Evolutionary conservation across 768 basidiomycete species (phyloP).

Genomic region (Xerocomus brunneocitrinus): DNA sequence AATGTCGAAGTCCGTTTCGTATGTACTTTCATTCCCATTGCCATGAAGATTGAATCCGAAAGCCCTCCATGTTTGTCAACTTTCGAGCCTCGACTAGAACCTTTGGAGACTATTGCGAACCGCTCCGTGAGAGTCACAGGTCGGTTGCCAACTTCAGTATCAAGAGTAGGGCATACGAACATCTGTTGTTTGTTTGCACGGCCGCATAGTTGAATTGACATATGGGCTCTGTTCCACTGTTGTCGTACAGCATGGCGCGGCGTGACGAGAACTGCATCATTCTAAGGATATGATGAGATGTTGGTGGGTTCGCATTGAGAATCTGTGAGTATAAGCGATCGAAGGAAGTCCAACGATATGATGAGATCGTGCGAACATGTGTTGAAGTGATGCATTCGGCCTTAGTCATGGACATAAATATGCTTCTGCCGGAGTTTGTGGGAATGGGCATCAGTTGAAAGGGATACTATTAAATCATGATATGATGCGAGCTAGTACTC

Average conservation of each 20-base stretch:
- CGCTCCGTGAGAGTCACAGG: neutral
- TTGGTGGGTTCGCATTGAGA: conserved; percentile 23
- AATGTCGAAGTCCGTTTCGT: neutral
- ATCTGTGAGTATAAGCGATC: conserved; percentile 14
- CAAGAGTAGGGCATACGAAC: neutral
- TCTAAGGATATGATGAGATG: conserved; percentile 25
- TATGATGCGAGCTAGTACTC: no score
- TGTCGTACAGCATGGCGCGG: conserved; percentile 34
- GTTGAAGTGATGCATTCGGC: no score
- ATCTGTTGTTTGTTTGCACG: neutral
- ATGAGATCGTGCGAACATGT: conserved; percentile 1
- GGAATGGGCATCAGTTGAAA: no score
- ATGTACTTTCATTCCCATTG: neutral
- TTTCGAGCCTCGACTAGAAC: neutral
- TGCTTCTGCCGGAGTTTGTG: no score
- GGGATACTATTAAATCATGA: no score
- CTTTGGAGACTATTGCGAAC: neutral
- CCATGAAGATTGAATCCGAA: neutral
- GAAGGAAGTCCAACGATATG: conserved; percentile 25
- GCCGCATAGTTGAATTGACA: neutral
- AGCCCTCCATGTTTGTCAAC: neutral
- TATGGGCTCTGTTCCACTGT: conserved; percentile 31
- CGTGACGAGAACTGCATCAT: conserved; percentile 32
- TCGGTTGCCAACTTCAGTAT: neutral
- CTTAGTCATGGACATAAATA: no score